Base-by-base conservation (phyloP, 1,139 yeast genomes). In the Suhomyces yuchorum region DNA sequence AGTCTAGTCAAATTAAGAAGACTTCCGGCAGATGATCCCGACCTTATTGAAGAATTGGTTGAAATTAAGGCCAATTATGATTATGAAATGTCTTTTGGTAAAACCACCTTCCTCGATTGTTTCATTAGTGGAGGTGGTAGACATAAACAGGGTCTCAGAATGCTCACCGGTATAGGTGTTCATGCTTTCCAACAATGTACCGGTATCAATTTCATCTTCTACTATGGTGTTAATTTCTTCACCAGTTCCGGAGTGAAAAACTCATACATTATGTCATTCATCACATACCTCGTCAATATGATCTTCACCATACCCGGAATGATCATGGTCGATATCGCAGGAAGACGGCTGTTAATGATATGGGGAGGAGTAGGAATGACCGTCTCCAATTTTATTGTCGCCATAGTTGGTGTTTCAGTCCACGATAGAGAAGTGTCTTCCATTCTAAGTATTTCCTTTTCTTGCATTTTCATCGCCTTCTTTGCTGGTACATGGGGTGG, bases 401-500 rank as follows among this genome's bases (percentile, higher is more conserved):
- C 85, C 3, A 81, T 84, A 32, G 80, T 83, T 35, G 92, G 92
- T 33, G 78, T 78, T 11, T 72, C 82, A 8, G 71, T 81, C 1
- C 48, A 70, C 34, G 71, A 83, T 15, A 66, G 68, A 2, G 63
- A 66, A 45, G 59, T 62, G 3, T 59, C 63, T 32, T 68, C 75
- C 9, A 61, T 65, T 15, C 58, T 73, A 9, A 64, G 75, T 51
- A 68, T 63, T 53, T 82, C 86, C 12, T 84, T 86, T 66, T 76
- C 84, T 30, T 86, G 91, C 74, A 65, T 81, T 32, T 86, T 84
- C 61, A 85, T 85, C 59, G 83, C 87, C 23, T 83, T 81, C 63
- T 86, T 85, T 63, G 92, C 92, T 15, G 71, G 87, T 46, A 77
- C 91, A 22, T 87, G 92, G 92, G 95, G 93, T 60, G 92, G 92